Evolutionary conservation across 345 rosid genomes (phyloP).

Genomic region (Arabis hirsuta): DNA sequence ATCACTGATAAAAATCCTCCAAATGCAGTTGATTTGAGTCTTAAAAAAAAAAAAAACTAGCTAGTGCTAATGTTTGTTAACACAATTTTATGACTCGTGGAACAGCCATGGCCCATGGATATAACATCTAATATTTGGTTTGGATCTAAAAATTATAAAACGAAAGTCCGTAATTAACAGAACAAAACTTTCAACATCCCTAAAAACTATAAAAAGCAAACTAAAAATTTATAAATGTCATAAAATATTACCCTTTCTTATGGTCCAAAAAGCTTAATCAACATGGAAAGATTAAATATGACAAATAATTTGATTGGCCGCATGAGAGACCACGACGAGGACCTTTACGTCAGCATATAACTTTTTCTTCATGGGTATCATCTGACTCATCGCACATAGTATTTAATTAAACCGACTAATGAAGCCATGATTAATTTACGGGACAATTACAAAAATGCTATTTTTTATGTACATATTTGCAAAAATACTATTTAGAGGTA

Average conservation of each 20-base stretch:
- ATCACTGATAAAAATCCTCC: background rate
- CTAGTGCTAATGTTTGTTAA: background rate
- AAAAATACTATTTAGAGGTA: too few relatives aligned
- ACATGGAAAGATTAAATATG: background rate
- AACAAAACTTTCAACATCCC: background rate
- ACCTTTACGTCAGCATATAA: constrained; percentile 43
- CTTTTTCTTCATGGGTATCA: constrained; percentile 39
- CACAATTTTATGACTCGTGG: too few relatives aligned
- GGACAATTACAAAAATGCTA: too few relatives aligned
- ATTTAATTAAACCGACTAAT: background rate
- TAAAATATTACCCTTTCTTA: constrained; percentile 13
- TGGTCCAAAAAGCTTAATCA: constrained; percentile 9
- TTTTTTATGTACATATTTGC: too few relatives aligned
- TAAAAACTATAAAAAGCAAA: background rate
- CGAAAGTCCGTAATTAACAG: background rate
- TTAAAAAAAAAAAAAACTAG: background rate
- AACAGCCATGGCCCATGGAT: background rate
- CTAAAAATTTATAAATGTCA: background rate
- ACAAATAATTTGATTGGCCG: constrained; percentile 33
- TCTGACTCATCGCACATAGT: constrained; percentile 35
- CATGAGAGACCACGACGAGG: constrained; percentile 43
- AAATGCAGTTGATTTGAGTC: background rate
- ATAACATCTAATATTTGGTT: background rate
- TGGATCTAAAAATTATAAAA: background rate
- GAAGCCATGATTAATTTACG: background rate